Conservation (phyloP, 768 basidiomycete genomes). For the Trametes coccinea region DNA sequence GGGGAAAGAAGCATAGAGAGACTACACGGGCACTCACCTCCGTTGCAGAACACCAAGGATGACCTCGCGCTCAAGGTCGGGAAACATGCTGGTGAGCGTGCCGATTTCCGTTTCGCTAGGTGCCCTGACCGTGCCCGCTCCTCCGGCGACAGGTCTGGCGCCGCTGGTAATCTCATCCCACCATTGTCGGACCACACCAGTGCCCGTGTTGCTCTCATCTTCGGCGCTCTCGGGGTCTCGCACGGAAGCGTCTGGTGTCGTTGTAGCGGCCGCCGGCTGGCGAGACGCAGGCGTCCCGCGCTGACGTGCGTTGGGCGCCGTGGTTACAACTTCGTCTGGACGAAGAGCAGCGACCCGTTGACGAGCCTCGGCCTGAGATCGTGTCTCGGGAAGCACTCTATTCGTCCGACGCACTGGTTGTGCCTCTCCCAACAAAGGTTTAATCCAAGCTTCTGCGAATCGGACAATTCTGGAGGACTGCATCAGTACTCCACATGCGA, state of each 20-base stretch:
- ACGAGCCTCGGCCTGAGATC: slow-evolving; percentile 26
- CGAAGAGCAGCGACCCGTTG: slow-evolving; percentile 28
- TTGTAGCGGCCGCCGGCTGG: slow-evolving; percentile 12
- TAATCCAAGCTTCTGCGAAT: slow-evolving; percentile 57
- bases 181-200: slow-evolving; percentile 68
- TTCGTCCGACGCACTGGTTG: slow-evolving; percentile 65
- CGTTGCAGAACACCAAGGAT: slow-evolving; percentile 78
- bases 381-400: slow-evolving; percentile 68
- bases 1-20: background rate
- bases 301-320: slow-evolving; percentile 44
- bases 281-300: background rate
- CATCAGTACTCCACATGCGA: background rate
- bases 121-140: slow-evolving; percentile 49
- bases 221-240: background rate
- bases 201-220: slow-evolving; percentile 5
- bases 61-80: slow-evolving; percentile 69
- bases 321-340: slow-evolving; percentile 66
- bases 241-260: slow-evolving; percentile 10
- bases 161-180: slow-evolving; percentile 53
- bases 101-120: slow-evolving; percentile 77
- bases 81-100: slow-evolving; percentile 81
- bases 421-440: slow-evolving; percentile 67
- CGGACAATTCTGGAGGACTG: slow-evolving; percentile 37
- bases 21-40: slow-evolving; percentile 51
- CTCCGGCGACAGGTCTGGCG: slow-evolving; percentile 16